Percentiles rank a stretch among this genome's conserved stretches.
Evolutionary conservation across 805 yeast species (phyloP).

Genomic region (Suhomyces kilbournensis): DNA sequence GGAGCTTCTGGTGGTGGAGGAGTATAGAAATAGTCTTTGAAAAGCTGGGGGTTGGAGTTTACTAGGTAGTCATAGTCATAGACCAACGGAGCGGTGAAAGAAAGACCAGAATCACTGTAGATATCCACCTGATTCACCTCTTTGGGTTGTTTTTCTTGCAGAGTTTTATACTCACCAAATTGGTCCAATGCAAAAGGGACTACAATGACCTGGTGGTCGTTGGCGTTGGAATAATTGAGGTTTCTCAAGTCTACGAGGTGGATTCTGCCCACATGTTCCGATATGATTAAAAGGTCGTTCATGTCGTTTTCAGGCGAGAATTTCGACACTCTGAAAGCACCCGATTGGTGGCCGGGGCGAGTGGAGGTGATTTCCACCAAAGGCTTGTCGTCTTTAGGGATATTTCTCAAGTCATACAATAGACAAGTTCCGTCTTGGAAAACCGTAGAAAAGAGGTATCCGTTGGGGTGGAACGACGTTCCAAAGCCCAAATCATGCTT

Average conservation of each 20-base stretch:
- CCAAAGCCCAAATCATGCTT: constrained; percentile 80
- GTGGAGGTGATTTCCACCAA: constrained; percentile 58
- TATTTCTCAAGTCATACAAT: constrained; percentile 71
- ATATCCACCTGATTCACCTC: constrained; percentile 1
- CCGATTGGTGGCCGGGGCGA: constrained; percentile 49
- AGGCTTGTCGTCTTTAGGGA: constrained; percentile 37
- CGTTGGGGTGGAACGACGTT: constrained; percentile 73
- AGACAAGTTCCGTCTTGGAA: constrained; percentile 84
- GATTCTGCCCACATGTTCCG: constrained; percentile 84
- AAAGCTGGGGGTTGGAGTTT: constrained; percentile 34
- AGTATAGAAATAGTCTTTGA: constrained; percentile 32
- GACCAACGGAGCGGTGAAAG: constrained; percentile 32
- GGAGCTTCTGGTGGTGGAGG: constrained; percentile 21
- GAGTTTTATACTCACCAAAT: constrained; percentile 24
- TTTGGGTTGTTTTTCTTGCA: background rate
- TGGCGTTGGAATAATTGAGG: constrained; percentile 29
- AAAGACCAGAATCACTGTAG: background rate
- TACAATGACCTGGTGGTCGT: constrained; percentile 72
- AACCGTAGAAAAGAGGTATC: constrained; percentile 68
- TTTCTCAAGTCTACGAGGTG: constrained; percentile 81
- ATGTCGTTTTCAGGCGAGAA: constrained; percentile 51
- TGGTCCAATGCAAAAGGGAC: constrained; percentile 53
- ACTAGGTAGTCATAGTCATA: constrained; percentile 41
- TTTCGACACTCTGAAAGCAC: constrained; percentile 64
- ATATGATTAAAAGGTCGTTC: constrained; percentile 71